These are phyloP conservation scores for Fomitopsis pulvina DNA, from an alignment of 768 basidiomycete species.

Conservation along the genomic window DNA sequence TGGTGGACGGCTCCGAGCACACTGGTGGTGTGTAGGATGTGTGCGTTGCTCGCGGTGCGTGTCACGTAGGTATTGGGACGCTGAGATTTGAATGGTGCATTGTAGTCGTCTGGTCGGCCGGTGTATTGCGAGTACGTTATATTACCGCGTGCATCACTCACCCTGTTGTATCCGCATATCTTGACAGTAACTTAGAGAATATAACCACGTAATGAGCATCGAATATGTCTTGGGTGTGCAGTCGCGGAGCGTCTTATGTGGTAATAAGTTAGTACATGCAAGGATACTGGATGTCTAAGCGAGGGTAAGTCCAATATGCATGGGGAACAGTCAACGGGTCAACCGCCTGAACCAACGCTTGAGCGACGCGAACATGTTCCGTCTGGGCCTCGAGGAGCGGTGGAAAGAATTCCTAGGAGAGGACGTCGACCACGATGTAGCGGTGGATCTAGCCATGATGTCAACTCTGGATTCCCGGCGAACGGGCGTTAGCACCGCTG, in stretches of 20 bases:
- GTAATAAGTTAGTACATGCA: not conserved
- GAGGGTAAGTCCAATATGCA: not conserved
- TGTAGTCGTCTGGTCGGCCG: conserved; percentile 1
- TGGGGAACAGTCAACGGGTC: not conserved
- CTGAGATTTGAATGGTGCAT: not conserved
- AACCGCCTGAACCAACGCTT: conserved; percentile 4
- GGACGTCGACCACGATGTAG: not conserved
- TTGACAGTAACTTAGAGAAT: conserved; percentile 18
- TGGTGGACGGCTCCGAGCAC: not conserved
- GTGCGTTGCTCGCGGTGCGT: not conserved
- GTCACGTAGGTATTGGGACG: conserved; percentile 1
- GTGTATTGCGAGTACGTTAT: conserved; percentile 13
- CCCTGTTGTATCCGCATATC: conserved; percentile 20
- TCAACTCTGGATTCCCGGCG: not conserved
- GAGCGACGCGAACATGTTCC: not conserved
- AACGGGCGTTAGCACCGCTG: not conserved
- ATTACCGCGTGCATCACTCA: conserved; percentile 16
- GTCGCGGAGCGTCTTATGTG: not conserved
- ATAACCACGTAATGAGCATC: conserved; percentile 1
- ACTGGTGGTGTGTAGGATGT: not conserved
- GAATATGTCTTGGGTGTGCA: conserved; percentile 2
- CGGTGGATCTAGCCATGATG: not conserved
- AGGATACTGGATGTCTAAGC: not conserved
- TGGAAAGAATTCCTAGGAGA: not conserved
- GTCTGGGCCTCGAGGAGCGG: not conserved